Percentiles rank a stretch among this genome's conserved stretches.
Conservation (phyloP, 495 filamentous ascomycete genomes). For the Annulohypoxylon bovei region DNA sequence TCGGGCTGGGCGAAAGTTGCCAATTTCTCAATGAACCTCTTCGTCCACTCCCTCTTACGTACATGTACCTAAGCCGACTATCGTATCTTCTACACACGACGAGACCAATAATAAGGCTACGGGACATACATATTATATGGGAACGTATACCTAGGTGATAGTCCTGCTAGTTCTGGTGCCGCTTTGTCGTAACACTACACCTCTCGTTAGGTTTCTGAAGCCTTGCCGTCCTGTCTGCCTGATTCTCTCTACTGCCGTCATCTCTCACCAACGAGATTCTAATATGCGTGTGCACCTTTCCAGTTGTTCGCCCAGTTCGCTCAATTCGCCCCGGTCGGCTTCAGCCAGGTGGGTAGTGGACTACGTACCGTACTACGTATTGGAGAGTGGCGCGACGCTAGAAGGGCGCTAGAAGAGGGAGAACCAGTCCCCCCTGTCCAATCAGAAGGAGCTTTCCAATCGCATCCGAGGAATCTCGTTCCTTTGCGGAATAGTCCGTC, state of each 20-base stretch:
- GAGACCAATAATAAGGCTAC: conserved; percentile 25
- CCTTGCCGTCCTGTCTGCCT: conserved; percentile 35
- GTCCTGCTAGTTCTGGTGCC: conserved; percentile 25
- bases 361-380: conserved; percentile 27
- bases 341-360: conserved; percentile 27
- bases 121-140: conserved; percentile 4
- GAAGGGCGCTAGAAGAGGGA: conserved; percentile 52
- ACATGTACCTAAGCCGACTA: conserved; percentile 28
- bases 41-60: conserved; percentile 19
- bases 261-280: conserved; percentile 16
- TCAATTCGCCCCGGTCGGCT: conserved; percentile 19
- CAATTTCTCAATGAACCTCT: conserved; percentile 24
- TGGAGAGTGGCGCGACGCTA: conserved; percentile 49
- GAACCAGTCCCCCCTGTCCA: conserved; percentile 34
- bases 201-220: conserved; percentile 31
- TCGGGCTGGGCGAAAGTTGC: conserved; percentile 32
- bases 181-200: conserved; percentile 28
- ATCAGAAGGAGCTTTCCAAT: conserved; percentile 38
- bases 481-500: conserved; percentile 43
- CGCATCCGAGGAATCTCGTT: conserved; percentile 38
- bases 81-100: conserved; percentile 12
- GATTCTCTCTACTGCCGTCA: conserved; percentile 28
- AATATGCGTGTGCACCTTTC: background rate
- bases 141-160: background rate
- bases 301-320: conserved; percentile 27